phyloP scores from a whole-genome alignment of 345 rosid genomes.

The Mercurialis annua region DNA sequence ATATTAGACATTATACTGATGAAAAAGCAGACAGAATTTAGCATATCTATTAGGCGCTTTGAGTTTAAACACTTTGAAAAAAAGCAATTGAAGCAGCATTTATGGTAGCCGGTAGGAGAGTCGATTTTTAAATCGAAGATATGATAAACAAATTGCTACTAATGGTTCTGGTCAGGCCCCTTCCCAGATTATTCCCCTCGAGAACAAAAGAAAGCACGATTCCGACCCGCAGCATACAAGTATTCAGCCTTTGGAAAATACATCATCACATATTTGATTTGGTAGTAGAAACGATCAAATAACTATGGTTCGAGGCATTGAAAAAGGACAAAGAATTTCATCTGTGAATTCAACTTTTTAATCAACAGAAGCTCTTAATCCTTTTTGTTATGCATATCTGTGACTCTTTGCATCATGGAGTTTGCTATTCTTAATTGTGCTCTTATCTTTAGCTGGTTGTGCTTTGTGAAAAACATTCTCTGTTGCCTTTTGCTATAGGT shows the following conservation, averaged over 20 bases:
- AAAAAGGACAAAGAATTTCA: background rate
- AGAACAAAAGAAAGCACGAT: background rate
- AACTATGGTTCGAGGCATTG: background rate
- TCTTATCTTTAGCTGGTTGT: background rate
- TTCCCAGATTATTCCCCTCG: background rate
- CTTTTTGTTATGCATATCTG: background rate
- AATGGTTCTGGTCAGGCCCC: background rate
- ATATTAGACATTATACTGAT: background rate
- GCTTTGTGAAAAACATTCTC: background rate
- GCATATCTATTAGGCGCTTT: background rate
- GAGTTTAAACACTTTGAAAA: background rate
- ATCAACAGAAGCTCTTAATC: background rate
- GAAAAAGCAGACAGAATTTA: background rate
- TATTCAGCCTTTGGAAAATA: background rate
- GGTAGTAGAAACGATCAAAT: background rate
- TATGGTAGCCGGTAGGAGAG: background rate
- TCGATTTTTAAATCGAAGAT: background rate
- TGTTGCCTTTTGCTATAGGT: constrained; percentile 37
- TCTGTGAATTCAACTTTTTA: background rate
- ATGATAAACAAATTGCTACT: background rate
- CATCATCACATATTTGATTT: background rate
- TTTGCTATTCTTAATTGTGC: background rate
- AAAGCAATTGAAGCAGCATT: background rate
- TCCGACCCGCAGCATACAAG: no score
- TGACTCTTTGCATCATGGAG: background rate